Evolutionary conservation across 2,329 filamentous ascomycete genomes (phyloP), one percentile per base, ranked within the genome.

Genomic region (Dothideomycetes sp.): DNA sequence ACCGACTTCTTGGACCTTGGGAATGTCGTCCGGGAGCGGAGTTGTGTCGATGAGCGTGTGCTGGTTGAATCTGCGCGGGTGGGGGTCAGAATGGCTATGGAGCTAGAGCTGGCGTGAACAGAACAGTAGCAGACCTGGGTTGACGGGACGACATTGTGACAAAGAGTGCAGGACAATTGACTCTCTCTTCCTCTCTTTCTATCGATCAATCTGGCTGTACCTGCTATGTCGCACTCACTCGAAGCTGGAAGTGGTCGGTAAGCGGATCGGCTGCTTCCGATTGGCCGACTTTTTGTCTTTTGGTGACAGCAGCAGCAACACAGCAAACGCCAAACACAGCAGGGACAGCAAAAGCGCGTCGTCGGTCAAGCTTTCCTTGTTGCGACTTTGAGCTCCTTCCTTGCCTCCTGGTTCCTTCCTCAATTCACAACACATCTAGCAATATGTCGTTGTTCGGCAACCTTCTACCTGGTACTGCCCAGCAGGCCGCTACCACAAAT

Each of bases 11-110:
- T 84, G 76, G 64, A 98, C 91, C 61, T 85, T 80, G 57, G 91
- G 91, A 64, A 98, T 87, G 58, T 82, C 74, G 61, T 85, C 80
- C 51, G 91, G 91, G 59, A 98, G 83, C 58, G 91, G 89, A 53
- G 91, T 94, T 59, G 85, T 91, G 74, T 98, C 91, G 72, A 91
- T 77, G 68, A 96, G 84, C 70, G 84, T 74, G 63, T 87, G 73
- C 71, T 94, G 85, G 70, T 86, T 87, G 81, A 96, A 96, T 65
- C 91, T 96, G 65, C 48, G 47, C 35, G n/a, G 9, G n/a, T 29
- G n/a, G n/a, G 36, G 48, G 30, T 39, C 33, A 40, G 48, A 24
- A 41, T n/a, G n/a, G n/a, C n/a, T n/a, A n/a, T n/a, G n/a, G n/a
- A n/a, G n/a, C n/a, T n/a, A n/a, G n/a, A n/a, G n/a, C n/a, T n/a